Base-by-base conservation (phyloP, 2,329 filamentous ascomycete genomes). In the Macroventuria anomochaeta region DNA sequence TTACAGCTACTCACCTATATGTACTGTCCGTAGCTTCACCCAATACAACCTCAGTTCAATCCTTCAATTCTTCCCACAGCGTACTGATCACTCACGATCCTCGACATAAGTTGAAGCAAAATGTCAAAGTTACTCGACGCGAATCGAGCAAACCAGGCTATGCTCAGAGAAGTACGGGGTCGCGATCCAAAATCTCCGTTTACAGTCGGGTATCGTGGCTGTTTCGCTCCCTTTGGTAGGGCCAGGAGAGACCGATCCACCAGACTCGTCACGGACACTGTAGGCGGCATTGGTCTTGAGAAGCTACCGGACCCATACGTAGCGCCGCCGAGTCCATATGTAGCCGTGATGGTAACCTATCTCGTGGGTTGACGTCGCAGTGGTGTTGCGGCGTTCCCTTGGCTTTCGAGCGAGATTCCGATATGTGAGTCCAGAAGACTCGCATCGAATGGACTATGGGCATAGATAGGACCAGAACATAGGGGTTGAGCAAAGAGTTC, bases 401-500 rank as follows among this genome's bases (percentile, higher is more conserved):
- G n/a, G 2, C n/a, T 25, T 42, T 23, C 6, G n/a, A 10, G 26
- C 20, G 33, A 7, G 11, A 13, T 18, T n/a, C 18, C 6, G 40
- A 38, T 5, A 44, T 12, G 7, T 51, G 48, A 10, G 6, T 39
- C 40, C 48, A 51, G 4, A 51, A 26, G 0, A 51, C 8, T 12
- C 40, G 25, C 21, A 51, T 17, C 15, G 33, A 37, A 20, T 33
- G 44, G 20, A 51, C 18, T 4, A 21, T 28, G 18, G 40, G 40
- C 7, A 51, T 34, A n/a, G 48, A 40, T n/a, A 44, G 3, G 12
- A 44, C 1, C 11, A 51, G 5, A 3, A 44, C 39, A 18, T 51
- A 51, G 3, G 44, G 33, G 28, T 44, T 51, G 7, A 51, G 33
- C 5, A 44, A 2, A 3, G 39, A 23, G 33, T 51, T 51, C 39